Evolutionary conservation across 495 filamentous ascomycete genomes (phyloP).

Genomic region (Penicillium egyptiacum): DNA sequence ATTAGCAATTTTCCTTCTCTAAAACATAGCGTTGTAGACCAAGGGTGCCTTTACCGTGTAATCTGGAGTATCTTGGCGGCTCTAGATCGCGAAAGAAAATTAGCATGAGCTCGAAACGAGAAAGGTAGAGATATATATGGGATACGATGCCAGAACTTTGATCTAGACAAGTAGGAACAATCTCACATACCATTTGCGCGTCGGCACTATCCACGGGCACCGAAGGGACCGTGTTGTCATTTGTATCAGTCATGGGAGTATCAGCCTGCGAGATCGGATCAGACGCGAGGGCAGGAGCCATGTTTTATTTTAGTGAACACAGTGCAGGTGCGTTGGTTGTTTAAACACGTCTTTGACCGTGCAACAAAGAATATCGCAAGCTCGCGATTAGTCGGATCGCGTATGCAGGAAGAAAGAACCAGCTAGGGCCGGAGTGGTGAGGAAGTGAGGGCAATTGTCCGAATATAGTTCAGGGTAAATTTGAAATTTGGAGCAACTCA

Average conservation of each 20-base stretch:
- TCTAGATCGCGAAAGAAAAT: constrained; percentile 41
- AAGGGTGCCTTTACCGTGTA: constrained; percentile 57
- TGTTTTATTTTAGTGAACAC: constrained; percentile 40
- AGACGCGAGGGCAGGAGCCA: constrained; percentile 60
- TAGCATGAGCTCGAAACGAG: constrained; percentile 5
- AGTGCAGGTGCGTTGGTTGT: constrained; percentile 24
- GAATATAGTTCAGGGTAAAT: not conserved
- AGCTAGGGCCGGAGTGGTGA: not conserved
- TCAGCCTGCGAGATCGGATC: constrained; percentile 52
- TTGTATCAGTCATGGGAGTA: constrained; percentile 61
- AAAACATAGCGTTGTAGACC: not conserved
- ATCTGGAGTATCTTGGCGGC: constrained; percentile 77
- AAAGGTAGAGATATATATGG: constrained; percentile 4
- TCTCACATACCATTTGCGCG: constrained; percentile 44
- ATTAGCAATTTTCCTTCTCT: constrained; percentile 1
- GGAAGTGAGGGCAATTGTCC: not conserved
- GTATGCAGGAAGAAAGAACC: constrained; percentile 1
- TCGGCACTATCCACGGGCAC: constrained; percentile 46
- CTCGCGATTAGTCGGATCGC: constrained; percentile 10
- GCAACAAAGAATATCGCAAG: constrained; percentile 11
- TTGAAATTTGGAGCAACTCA: not conserved
- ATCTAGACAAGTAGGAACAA: not conserved
- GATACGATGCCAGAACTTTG: too few species aligned
- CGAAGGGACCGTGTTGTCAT: constrained; percentile 48
- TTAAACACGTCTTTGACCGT: constrained; percentile 21